Evolutionary conservation across 495 filamentous ascomycete genomes (phyloP).

Genomic region (Bacidia rubella): DNA sequence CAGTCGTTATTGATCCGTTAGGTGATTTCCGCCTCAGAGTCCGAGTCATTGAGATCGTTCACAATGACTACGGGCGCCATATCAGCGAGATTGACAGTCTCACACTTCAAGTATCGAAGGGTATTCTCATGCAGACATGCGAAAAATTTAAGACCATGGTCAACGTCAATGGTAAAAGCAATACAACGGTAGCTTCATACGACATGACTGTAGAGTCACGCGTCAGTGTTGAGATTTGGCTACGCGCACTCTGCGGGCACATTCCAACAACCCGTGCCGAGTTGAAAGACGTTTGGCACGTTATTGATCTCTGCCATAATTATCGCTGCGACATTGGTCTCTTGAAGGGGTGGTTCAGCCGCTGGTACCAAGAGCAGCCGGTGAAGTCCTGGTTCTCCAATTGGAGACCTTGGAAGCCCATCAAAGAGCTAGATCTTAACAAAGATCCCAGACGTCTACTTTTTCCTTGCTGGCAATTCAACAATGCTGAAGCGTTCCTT

Average conservation of each 20-base stretch:
- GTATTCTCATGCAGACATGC: constrained; percentile 1
- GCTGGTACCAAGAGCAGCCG: constrained; percentile 5
- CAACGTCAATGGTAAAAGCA: not conserved
- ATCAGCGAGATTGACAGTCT: not conserved
- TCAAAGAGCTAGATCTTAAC: not conserved
- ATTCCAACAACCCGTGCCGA: not conserved
- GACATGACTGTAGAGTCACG: not conserved
- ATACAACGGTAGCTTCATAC: not conserved
- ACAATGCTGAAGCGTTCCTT: constrained; percentile 9
- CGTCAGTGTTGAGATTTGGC: constrained; percentile 5
- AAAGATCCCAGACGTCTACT: constrained; percentile 1
- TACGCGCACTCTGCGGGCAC: not conserved
- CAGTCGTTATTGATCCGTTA: not conserved
- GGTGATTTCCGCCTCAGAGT: not conserved
- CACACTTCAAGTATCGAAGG: not conserved
- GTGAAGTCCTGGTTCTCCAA: not conserved
- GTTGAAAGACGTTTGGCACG: constrained; percentile 7
- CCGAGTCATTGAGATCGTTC: not conserved
- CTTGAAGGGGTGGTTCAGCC: constrained; percentile 9
- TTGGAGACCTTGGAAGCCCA: not conserved
- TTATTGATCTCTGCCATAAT: not conserved
- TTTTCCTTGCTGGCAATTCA: constrained; percentile 9
- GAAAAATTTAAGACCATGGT: not conserved
- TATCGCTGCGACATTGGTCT: not conserved
- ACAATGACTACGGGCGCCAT: not conserved